A percentile compares a stretch with the other conserved stretches of the same genome.
phyloP scores from a whole-genome alignment of 2,329 filamentous ascomycete genomes.

The Exserohilum rostratum region DNA sequence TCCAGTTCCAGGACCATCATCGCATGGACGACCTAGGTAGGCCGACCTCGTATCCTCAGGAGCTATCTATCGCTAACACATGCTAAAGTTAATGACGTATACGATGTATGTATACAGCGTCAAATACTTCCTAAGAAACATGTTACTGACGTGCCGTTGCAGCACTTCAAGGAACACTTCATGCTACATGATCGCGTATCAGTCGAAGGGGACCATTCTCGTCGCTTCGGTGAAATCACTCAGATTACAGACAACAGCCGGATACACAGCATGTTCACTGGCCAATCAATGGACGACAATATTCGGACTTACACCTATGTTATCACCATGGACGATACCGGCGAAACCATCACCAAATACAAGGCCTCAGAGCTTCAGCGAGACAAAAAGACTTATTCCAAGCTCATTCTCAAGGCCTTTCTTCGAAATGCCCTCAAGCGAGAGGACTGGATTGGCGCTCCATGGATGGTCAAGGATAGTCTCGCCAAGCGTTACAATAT shows the following conservation, averaged over 20 bases:
- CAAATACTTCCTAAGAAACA: not conserved
- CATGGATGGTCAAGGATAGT: slow-evolving; percentile 90
- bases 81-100: slow-evolving; percentile 11
- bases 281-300: slow-evolving; percentile 35
- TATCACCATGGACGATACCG: slow-evolving; percentile 40
- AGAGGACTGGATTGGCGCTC: slow-evolving; percentile 93
- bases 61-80: slow-evolving; percentile 45
- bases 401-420: slow-evolving; percentile 89
- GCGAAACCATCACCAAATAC: slow-evolving; percentile 56
- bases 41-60: slow-evolving; percentile 21
- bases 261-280: slow-evolving; percentile 35
- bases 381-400: slow-evolving; percentile 91
- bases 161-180: slow-evolving; percentile 47
- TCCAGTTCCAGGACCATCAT: slow-evolving; percentile 80
- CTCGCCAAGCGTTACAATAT: slow-evolving; percentile 86
- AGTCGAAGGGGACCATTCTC: slow-evolving; percentile 38
- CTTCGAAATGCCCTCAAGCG: slow-evolving; percentile 93
- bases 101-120: slow-evolving; percentile 7
- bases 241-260: slow-evolving; percentile 41
- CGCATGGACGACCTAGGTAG: slow-evolving; percentile 81
- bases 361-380: slow-evolving; percentile 71
- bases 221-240: slow-evolving; percentile 38
- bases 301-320: slow-evolving; percentile 42
- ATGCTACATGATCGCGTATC: slow-evolving; percentile 42
- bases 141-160: slow-evolving; percentile 9